Evolutionary conservation across 495 filamentous ascomycete species (phyloP).

Genomic region (Oleoguttula mirabilis): DNA sequence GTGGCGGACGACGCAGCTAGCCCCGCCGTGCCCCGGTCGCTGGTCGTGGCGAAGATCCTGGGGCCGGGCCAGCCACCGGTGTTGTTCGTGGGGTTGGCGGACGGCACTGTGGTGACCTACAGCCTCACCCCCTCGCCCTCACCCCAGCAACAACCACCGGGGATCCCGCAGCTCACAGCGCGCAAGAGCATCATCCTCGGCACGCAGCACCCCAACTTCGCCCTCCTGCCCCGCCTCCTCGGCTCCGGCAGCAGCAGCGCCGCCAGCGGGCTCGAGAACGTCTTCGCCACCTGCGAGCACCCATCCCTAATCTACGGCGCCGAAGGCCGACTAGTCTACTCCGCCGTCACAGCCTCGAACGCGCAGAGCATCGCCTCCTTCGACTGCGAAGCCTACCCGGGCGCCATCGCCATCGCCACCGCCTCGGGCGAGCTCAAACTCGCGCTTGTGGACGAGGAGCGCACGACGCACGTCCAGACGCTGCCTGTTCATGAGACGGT

Average conservation of each 20-base stretch:
- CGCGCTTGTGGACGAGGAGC: slow-evolving; percentile 66
- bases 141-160: no score
- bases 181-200: slow-evolving; percentile 78
- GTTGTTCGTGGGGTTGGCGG: slow-evolving; percentile 85
- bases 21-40: slow-evolving; percentile 65
- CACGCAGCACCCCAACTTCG: slow-evolving; percentile 69
- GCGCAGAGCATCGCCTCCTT: slow-evolving; percentile 71
- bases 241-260: slow-evolving; percentile 14
- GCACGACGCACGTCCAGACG: slow-evolving; percentile 75
- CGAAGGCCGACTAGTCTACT: slow-evolving; percentile 82
- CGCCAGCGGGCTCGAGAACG: slow-evolving; percentile 52
- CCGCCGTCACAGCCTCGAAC: slow-evolving; percentile 85
- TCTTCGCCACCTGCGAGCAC: slow-evolving; percentile 90
- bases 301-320: slow-evolving; percentile 83
- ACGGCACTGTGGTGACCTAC: slow-evolving; percentile 84
- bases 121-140: slow-evolving; percentile 47
- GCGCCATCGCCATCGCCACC: slow-evolving; percentile 69
- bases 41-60: slow-evolving; percentile 65
- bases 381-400: slow-evolving; percentile 66
- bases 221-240: slow-evolving; percentile 48
- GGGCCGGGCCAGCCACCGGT: slow-evolving; percentile 51
- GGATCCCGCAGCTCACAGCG: no score
- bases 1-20: slow-evolving; percentile 41
- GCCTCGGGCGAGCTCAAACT: slow-evolving; percentile 59
- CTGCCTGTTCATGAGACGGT: slow-evolving; percentile 71